A percentile compares a stretch with the other conserved stretches of the same genome.
Conservation (phyloP, 2,329 filamentous ascomycete genomes). For the Ceratocystis cacaofunesta region DNA sequence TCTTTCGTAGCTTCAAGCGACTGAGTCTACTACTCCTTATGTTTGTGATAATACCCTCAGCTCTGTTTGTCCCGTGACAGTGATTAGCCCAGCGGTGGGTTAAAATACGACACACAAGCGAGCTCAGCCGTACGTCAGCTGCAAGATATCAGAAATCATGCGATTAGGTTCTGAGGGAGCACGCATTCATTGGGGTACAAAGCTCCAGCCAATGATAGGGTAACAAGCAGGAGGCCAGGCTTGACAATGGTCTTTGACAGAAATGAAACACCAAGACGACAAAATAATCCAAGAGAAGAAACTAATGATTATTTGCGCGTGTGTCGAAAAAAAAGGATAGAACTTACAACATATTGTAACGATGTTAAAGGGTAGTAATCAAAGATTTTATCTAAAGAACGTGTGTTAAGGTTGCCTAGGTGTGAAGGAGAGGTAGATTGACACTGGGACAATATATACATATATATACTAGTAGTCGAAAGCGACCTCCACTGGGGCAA, state of each 20-base stretch:
- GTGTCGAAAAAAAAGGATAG: neutral
- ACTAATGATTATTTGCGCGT: neutral
- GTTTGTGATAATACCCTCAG: neutral
- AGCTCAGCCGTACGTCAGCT: neutral
- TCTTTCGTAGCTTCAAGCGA: neutral
- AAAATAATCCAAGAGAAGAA: neutral
- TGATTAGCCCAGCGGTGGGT: neutral
- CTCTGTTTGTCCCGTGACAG: neutral
- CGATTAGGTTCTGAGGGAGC: neutral
- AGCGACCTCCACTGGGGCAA: neutral
- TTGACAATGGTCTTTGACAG: neutral
- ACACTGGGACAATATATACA: neutral
- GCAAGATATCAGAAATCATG: neutral
- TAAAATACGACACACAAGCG: neutral
- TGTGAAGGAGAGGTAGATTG: neutral
- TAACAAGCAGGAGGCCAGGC: neutral
- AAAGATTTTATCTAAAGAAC: neutral
- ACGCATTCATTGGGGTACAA: slow-evolving; percentile 5
- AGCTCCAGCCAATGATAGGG: slow-evolving; percentile 1
- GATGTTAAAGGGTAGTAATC: neutral
- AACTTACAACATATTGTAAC: neutral
- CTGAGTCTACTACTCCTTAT: neutral
- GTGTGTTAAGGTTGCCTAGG: neutral
- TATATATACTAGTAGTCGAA: neutral
- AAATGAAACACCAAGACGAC: neutral